phyloP scores from a whole-genome alignment of 164 flowering plant genomes.

The Akebia trifoliata region DNA sequence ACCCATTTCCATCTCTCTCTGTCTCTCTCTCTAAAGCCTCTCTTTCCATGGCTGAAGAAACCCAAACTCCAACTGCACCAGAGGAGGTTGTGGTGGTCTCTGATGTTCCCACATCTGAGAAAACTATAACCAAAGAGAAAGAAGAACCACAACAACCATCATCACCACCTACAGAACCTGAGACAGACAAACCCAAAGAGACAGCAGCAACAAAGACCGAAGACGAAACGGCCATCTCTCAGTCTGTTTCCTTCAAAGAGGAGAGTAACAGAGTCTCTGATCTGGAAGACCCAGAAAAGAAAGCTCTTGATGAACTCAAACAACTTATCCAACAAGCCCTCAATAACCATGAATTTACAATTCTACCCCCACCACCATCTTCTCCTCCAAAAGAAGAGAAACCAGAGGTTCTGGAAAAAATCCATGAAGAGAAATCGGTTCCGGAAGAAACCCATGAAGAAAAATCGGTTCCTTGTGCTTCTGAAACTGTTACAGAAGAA shows the following conservation, averaged over 20 bases:
- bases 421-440: too few relatives aligned
- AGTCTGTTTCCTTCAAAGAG: constrained; percentile 75
- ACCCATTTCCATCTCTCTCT: too few relatives aligned
- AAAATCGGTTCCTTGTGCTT: constrained; percentile 15
- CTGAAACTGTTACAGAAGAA: constrained; percentile 5
- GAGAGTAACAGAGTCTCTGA: constrained; percentile 73
- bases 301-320: constrained; percentile 80
- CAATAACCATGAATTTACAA: constrained; percentile 57
- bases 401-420: too few relatives aligned
- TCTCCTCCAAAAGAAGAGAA: too few relatives aligned
- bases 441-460: too few relatives aligned
- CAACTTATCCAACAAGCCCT: constrained; percentile 61
- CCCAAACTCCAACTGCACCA: constrained; percentile 24
- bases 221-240: constrained; percentile 31
- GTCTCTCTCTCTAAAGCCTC: too few relatives aligned
- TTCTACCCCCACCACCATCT: too few relatives aligned
- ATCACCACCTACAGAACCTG: constrained; percentile 20
- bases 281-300: constrained; percentile 69
- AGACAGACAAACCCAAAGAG: constrained; percentile 15
- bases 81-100: too few relatives aligned
- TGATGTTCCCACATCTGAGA: constrained; percentile 26
- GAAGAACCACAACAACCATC: too few relatives aligned
- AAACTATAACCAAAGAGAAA: too few relatives aligned
- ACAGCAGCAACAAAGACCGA: not conserved
- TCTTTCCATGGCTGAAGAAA: constrained; percentile 52